phyloP scores from a whole-genome alignment of 1,139 yeast genomes.

The Kodamaea derodonti region DNA sequence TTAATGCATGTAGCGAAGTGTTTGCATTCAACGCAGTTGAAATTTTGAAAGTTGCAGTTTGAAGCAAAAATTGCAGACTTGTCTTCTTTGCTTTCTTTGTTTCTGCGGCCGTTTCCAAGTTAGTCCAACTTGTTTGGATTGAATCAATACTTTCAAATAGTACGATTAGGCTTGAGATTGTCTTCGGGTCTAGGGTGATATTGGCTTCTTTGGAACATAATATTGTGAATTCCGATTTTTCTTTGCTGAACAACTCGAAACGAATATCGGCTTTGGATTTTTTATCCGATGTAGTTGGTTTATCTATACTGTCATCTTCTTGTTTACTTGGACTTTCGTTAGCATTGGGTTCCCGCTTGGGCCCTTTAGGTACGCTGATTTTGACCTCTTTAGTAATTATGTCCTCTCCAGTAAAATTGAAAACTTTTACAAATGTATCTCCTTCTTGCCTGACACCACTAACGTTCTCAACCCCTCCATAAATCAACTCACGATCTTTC shows the following conservation, averaged over 20 bases:
- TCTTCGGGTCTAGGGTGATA: conserved; percentile 27
- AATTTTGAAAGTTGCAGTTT: conserved; percentile 23
- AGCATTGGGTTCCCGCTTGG: too few species aligned
- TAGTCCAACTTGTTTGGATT: conserved; percentile 5
- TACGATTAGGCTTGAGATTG: conserved; percentile 15
- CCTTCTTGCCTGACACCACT: conserved; percentile 15
- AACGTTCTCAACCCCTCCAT: conserved; percentile 45
- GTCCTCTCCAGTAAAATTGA: not conserved
- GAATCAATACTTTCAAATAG: conserved; percentile 10
- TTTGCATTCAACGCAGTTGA: conserved; percentile 7
- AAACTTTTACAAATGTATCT: not conserved
- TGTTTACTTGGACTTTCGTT: too few species aligned
- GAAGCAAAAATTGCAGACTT: conserved; percentile 22
- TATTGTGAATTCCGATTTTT: conserved; percentile 36
- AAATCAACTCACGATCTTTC: conserved; percentile 35
- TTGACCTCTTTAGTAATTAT: not conserved
- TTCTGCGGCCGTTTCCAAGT: conserved; percentile 7
- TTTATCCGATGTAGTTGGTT: not conserved
- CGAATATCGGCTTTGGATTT: conserved; percentile 43
- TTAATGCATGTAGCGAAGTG: conserved; percentile 14
- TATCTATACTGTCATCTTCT: not conserved
- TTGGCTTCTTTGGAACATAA: conserved; percentile 43
- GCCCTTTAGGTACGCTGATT: not conserved
- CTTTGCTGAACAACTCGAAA: conserved; percentile 44
- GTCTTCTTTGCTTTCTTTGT: not conserved